phyloP scores from a whole-genome alignment of 805 yeast species.

The Debaryomyces hansenii region DNA sequence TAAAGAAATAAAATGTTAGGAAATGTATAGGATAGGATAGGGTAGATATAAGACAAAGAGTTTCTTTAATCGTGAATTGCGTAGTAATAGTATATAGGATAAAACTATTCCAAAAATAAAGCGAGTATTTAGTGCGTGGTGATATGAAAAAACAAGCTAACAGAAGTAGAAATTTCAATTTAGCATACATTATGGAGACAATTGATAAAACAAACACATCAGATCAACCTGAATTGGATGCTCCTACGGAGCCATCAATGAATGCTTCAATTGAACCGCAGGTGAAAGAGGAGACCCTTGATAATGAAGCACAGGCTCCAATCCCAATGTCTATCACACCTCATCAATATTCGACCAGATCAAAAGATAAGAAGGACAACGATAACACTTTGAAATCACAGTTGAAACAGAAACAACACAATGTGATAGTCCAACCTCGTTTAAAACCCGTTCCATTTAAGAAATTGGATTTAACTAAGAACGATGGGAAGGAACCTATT shows the following conservation, averaged over 20 bases:
- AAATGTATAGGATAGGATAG: not conserved
- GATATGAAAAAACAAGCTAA: too few species aligned
- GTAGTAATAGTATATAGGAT: too few species aligned
- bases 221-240: too few species aligned
- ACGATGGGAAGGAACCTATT: slow-evolving; percentile 4
- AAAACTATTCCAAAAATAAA: too few species aligned
- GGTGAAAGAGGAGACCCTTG: slow-evolving; percentile 11
- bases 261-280: slow-evolving; percentile 18
- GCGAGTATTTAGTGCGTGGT: too few species aligned
- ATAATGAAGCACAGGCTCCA: not conserved
- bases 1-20: slow-evolving; percentile 12
- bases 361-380: slow-evolving; percentile 21
- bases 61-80: too few species aligned
- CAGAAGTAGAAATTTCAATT: too few species aligned
- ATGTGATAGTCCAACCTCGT: slow-evolving; percentile 34
- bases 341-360: slow-evolving; percentile 25
- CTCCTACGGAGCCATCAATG: not conserved
- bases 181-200: too few species aligned
- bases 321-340: slow-evolving; percentile 2
- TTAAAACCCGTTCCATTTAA: slow-evolving; percentile 35
- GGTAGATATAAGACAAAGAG: too few species aligned
- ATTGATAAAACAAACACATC: too few species aligned
- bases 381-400: slow-evolving; percentile 15
- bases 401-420: slow-evolving; percentile 24
- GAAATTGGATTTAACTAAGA: slow-evolving; percentile 14